Evolutionary conservation across 2,329 filamentous ascomycete genomes (phyloP).

Genomic region (Didymella keratinophila): DNA sequence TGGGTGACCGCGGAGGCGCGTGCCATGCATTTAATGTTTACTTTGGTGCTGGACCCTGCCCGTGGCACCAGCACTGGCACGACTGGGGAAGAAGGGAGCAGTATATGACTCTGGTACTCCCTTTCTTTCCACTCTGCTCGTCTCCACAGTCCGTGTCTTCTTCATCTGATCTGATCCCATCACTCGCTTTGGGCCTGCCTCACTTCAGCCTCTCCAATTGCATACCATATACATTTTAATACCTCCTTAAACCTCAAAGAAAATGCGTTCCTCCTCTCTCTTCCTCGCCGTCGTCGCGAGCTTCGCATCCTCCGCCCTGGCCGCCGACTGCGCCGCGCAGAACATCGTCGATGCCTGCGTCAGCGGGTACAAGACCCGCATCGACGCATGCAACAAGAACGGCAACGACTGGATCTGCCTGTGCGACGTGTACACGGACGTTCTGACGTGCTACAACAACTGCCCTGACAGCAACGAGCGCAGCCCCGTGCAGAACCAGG

Average conservation of each 20-base stretch:
- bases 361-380: conserved; percentile 50
- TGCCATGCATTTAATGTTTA: conserved; percentile 14
- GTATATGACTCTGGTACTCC: neutral
- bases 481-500: conserved; percentile 45
- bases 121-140: conserved; percentile 6
- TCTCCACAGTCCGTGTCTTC: neutral
- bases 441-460: conserved; percentile 69
- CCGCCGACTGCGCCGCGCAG: conserved; percentile 50
- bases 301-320: conserved; percentile 46
- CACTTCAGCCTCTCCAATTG: neutral
- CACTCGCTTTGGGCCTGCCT: conserved; percentile 5
- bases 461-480: conserved; percentile 61
- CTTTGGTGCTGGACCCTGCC: neutral
- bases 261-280: conserved; percentile 47
- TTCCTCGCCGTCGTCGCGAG: conserved; percentile 39
- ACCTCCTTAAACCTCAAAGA: too few species aligned
- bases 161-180: neutral
- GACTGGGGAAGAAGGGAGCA: conserved; percentile 1
- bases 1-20: conserved; percentile 5
- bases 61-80: neutral
- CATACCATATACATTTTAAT: neutral
- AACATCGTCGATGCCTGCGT: conserved; percentile 62
- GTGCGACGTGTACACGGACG: conserved; percentile 63
- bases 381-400: conserved; percentile 52
- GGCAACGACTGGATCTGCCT: conserved; percentile 64